A percentile compares a stretch with the other conserved stretches of the same genome.
phyloP scores from a whole-genome alignment of 768 basidiomycete genomes.

The Rickenella mellea region DNA sequence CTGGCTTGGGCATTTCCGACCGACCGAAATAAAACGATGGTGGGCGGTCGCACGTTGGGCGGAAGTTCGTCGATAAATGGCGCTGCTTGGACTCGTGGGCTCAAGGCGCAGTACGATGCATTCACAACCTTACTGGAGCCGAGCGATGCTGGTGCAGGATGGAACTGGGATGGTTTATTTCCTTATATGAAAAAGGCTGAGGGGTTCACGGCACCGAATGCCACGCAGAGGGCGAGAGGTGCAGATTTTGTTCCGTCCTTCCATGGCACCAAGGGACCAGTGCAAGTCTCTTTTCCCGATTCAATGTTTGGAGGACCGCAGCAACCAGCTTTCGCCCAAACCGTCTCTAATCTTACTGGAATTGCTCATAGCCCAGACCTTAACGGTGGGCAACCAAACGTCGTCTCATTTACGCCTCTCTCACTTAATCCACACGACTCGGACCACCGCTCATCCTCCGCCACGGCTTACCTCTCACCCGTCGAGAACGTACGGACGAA shows the following conservation, averaged over 20 bases:
- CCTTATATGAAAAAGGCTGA: constrained; percentile 24
- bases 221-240: constrained; percentile 14
- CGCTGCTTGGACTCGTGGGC: constrained; percentile 24
- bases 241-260: constrained; percentile 13
- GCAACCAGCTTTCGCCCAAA: constrained; percentile 13
- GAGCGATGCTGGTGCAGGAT: constrained; percentile 17
- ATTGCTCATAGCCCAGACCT: constrained; percentile 14
- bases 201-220: constrained; percentile 14
- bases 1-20: constrained; percentile 10
- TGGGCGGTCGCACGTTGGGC: constrained; percentile 22
- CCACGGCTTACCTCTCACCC: constrained; percentile 18
- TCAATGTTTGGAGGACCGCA: constrained; percentile 18
- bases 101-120: constrained; percentile 22
- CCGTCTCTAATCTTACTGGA: constrained; percentile 8
- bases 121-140: constrained; percentile 16
- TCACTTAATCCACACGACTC: constrained; percentile 13
- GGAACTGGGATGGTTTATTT: constrained; percentile 29
- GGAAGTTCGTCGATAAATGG: constrained; percentile 28
- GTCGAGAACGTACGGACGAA: constrained; percentile 12
- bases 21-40: not conserved
- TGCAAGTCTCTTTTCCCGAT: constrained; percentile 20
- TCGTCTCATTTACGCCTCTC: constrained; percentile 18
- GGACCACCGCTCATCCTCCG: constrained; percentile 19
- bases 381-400: constrained; percentile 18
- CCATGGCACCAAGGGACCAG: constrained; percentile 17